Conservation (phyloP, 2,329 filamentous ascomycete species). For the Botrytis aclada region DNA sequence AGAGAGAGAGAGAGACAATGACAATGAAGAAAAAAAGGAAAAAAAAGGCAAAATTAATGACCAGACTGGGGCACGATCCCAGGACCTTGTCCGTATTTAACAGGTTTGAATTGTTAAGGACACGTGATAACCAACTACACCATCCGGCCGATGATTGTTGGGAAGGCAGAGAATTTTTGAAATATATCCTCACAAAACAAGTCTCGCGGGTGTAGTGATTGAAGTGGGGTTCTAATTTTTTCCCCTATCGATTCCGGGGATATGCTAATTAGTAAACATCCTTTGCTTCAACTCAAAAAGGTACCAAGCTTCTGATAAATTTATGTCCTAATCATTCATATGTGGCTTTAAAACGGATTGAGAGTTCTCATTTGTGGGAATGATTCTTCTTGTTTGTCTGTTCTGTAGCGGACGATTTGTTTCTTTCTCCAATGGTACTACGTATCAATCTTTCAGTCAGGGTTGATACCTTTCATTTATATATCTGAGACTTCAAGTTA, state of each 20-base stretch:
- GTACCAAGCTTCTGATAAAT: too few species aligned
- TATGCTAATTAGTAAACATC: neutral
- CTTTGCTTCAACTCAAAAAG: too few species aligned
- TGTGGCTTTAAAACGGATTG: too few species aligned
- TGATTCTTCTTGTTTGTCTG: too few species aligned
- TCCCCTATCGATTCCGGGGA: neutral
- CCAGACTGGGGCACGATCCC: slow-evolving; percentile 12
- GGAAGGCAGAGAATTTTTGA: fast-evolving
- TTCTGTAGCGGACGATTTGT: too few species aligned
- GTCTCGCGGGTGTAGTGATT: fast-evolving
- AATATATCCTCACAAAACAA: too few species aligned
- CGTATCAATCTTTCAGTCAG: neutral
- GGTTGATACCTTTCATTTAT: neutral
- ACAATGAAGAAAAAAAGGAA: too few species aligned
- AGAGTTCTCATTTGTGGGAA: too few species aligned
- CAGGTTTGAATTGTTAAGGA: slow-evolving; percentile 1
- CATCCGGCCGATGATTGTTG: neutral
- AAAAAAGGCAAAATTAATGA: neutral
- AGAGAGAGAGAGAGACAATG: neutral
- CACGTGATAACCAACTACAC: slow-evolving; percentile 18
- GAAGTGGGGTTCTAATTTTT: neutral
- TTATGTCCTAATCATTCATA: too few species aligned
- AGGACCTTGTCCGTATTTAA: slow-evolving; percentile 4
- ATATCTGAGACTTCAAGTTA: neutral
- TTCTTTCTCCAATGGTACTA: too few species aligned